Base-by-base conservation (phyloP, 345 rosid genomes). In the Carallia pectinifolia region DNA sequence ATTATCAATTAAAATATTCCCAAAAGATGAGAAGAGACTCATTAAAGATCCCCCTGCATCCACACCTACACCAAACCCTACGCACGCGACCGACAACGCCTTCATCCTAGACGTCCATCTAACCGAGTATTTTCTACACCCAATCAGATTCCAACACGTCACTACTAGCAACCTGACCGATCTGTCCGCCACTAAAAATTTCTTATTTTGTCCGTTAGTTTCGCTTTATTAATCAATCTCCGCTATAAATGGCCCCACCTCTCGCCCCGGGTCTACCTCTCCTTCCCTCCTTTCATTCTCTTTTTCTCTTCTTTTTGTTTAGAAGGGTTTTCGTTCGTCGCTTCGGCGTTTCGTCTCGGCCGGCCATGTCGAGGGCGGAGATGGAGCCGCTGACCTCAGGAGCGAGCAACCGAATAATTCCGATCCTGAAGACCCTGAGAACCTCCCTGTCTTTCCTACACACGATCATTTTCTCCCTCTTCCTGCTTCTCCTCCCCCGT, bases 321-420 rank as follows among this genome's bases (percentile, higher is more conserved):
- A 34, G 33, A 23, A 23, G 34, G 10, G 23, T 66, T 50, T 4
- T 13, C 16, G 50, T 44, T 3, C 4, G 50, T 44, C 1, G 50
- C 12, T 44, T 44, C 5, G 50, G 16, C 50, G 2, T 10, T 10
- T 13, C 50, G 10, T 13, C 17, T 10, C 23, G 34, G 2, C 4
- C 50, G 50, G 50, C 66, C 72, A 74, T 85, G 87, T 71, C 89
- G 53, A 59, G 79, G 78, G 86, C 84, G 68, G 97, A 92, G 77
- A 82, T 93, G 84, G 97, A 93, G 61, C 97, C 77, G 59, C 82
- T 91, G 56, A 95, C 99, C 19, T 95, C 99, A 19, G 99, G 99
- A 16, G 99, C 99, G 27, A 90, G 99, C 84, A 95, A 95, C 69
- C 97, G 99, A 34, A 89, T 95, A 15, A 87, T 95, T 61, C 96